Conservation (phyloP, 2,329 filamentous ascomycete species). For the Aspergillus flavus region DNA sequence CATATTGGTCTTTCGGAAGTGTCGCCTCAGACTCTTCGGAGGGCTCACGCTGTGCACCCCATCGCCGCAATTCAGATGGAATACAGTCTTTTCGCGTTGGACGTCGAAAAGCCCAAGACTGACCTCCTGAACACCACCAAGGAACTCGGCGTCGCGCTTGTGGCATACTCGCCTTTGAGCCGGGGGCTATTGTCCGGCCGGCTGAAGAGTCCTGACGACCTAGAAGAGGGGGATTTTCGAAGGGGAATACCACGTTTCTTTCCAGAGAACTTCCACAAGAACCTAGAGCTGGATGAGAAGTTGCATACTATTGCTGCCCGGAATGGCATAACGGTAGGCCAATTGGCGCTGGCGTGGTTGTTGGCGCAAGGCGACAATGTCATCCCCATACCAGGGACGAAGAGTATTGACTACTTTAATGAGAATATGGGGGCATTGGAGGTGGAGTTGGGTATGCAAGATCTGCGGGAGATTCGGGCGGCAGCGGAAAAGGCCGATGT, state of each 20-base stretch:
- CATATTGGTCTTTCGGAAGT: constrained; percentile 56
- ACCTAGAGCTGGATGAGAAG: constrained; percentile 56
- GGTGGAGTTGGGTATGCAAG: constrained; percentile 18
- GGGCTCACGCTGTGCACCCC: constrained; percentile 52
- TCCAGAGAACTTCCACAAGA: constrained; percentile 58
- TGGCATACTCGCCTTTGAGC: constrained; percentile 48
- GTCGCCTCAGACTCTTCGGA: constrained; percentile 51
- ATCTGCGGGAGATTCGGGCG: constrained; percentile 18
- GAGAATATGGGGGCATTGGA: constrained; percentile 41
- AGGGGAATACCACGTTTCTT: constrained; percentile 51
- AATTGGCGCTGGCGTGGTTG: constrained; percentile 67
- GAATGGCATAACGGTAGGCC: constrained; percentile 58
- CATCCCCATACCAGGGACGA: constrained; percentile 62
- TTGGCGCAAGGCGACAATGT: constrained; percentile 62
- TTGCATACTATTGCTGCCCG: constrained; percentile 53
- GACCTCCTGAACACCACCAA: constrained; percentile 29
- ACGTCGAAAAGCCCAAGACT: constrained; percentile 47
- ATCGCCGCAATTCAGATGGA: constrained; percentile 59
- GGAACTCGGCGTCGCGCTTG: constrained; percentile 42
- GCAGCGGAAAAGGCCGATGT: constrained; percentile 9
- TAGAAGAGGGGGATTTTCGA: constrained; percentile 51
- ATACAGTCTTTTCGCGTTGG: constrained; percentile 53
- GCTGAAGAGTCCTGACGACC: constrained; percentile 43
- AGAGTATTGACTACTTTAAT: constrained; percentile 48
- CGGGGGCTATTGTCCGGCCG: constrained; percentile 48